phyloP scores from a whole-genome alignment of 257 asterid genomes.

The Solanum chilense region DNA sequence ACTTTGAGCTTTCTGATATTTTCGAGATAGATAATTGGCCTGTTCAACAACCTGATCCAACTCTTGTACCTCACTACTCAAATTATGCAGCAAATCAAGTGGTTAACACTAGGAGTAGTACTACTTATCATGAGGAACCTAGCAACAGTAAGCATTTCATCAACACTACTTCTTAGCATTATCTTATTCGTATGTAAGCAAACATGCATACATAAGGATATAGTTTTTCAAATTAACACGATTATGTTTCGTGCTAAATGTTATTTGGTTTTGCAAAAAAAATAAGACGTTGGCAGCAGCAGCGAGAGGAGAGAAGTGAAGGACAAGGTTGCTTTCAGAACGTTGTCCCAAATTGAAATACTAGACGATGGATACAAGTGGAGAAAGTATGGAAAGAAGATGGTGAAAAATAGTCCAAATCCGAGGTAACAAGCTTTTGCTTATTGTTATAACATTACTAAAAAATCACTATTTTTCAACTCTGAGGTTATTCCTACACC shows the following conservation, averaged over 20 bases:
- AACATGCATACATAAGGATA: neutral
- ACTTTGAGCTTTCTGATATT: slow-evolving; percentile 41
- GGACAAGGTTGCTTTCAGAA: slow-evolving; percentile 78
- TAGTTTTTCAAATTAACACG: neutral
- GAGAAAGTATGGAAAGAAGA: slow-evolving; percentile 97
- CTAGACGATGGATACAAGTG: slow-evolving; percentile 92
- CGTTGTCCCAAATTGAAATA: slow-evolving; percentile 74
- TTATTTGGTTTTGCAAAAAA: neutral
- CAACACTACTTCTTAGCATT: neutral
- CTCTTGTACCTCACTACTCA: slow-evolving; percentile 18
- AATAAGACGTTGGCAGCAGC: slow-evolving; percentile 16
- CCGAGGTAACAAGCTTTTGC: slow-evolving; percentile 40
- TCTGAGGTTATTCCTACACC: neutral
- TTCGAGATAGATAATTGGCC: slow-evolving; percentile 50
- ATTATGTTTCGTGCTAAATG: neutral
- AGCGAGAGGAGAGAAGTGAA: slow-evolving; percentile 27
- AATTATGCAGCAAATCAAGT: slow-evolving; percentile 12
- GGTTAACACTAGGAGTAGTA: neutral
- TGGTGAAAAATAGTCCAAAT: slow-evolving; percentile 88
- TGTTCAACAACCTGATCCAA: slow-evolving; percentile 24
- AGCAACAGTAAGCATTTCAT: slow-evolving; percentile 29
- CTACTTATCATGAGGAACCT: slow-evolving; percentile 11
- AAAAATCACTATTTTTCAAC: neutral
- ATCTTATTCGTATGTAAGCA: neutral
- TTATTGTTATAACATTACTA: neutral